Conservation (phyloP, 371 early-diverging fungal genomes). For the Dichotomocladium elegans region DNA sequence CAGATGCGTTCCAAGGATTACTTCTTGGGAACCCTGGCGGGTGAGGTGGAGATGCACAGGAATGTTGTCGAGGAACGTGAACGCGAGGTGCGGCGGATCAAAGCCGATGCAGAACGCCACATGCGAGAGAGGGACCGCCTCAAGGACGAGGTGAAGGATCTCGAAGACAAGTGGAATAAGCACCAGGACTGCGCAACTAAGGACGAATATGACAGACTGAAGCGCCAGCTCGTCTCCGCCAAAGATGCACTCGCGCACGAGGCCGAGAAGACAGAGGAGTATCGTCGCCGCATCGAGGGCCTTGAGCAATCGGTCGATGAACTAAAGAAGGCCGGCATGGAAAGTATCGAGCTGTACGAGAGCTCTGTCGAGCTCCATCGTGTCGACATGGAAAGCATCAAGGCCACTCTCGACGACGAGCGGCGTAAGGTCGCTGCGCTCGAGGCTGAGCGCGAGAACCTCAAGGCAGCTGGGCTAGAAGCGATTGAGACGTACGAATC, state of each 20-base stretch:
- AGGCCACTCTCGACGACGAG: constrained; percentile 35
- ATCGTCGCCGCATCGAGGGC: constrained; percentile 19
- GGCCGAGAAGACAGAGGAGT: constrained; percentile 18
- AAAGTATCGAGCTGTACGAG: constrained; percentile 53
- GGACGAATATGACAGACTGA: constrained; percentile 33
- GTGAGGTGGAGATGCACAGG: constrained; percentile 43
- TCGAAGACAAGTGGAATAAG: constrained; percentile 29
- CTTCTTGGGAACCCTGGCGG: constrained; percentile 38
- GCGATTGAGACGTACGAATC: constrained; percentile 35
- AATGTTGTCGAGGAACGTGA: constrained; percentile 47
- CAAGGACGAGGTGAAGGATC: constrained; percentile 32
- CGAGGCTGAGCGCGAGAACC: constrained; percentile 28
- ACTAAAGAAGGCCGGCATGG: constrained; percentile 49
- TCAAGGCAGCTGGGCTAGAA: constrained; percentile 32
- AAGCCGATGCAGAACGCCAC: constrained; percentile 38
- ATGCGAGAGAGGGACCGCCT: constrained; percentile 37
- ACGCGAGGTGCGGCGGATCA: constrained; percentile 39
- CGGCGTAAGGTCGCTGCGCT: constrained; percentile 31
- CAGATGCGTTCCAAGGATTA: constrained; percentile 48
- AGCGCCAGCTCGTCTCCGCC: constrained; percentile 20
- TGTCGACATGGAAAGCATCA: constrained; percentile 46
- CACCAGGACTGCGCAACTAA: constrained; percentile 35
- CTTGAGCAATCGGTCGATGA: constrained; percentile 43
- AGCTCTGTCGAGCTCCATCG: constrained; percentile 44
- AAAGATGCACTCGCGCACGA: constrained; percentile 30